phyloP scores from a whole-genome alignment of 331 rosid species.

The Stylosanthes scabra region DNA sequence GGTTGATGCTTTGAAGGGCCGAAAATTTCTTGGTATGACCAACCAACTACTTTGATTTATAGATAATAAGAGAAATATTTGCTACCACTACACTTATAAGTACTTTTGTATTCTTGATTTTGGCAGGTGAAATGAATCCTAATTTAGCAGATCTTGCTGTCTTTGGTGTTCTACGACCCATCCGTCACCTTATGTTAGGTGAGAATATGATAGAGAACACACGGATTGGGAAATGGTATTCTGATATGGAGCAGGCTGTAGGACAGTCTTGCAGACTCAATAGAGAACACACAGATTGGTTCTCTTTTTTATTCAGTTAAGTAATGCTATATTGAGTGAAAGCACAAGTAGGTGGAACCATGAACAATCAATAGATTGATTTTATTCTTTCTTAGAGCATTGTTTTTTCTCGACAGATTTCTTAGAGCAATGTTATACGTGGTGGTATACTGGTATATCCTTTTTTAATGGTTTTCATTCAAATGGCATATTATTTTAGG shows the following conservation, averaged over 20 bases:
- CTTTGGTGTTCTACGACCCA: constrained; percentile 87
- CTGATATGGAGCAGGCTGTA: constrained; percentile 71
- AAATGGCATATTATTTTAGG: too few species aligned
- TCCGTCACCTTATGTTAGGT: constrained; percentile 85
- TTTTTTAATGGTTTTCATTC: too few species aligned
- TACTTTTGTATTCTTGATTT: constrained; percentile 25
- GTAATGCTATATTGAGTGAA: too few species aligned
- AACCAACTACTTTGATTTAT: not conserved
- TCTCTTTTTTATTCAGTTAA: too few species aligned
- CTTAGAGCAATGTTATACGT: too few species aligned
- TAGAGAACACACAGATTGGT: too few species aligned
- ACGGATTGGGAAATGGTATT: constrained; percentile 77
- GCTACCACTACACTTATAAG: constrained; percentile 2
- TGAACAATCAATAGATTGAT: too few species aligned
- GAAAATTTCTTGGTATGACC: constrained; percentile 76
- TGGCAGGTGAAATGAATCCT: constrained; percentile 73
- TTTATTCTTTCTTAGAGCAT: too few species aligned
- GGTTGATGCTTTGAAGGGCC: constrained; percentile 83
- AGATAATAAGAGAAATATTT: not conserved
- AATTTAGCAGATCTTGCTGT: constrained; percentile 90
- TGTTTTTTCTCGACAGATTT: too few species aligned
- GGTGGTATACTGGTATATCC: too few species aligned
- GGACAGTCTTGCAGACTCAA: constrained; percentile 65
- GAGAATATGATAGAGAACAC: constrained; percentile 85
- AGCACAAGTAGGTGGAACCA: too few species aligned